These are phyloP conservation scores for Albophoma yamanashiensis DNA, from an alignment of 2,329 filamentous ascomycete genomes.

Conservation along the genomic window DNA sequence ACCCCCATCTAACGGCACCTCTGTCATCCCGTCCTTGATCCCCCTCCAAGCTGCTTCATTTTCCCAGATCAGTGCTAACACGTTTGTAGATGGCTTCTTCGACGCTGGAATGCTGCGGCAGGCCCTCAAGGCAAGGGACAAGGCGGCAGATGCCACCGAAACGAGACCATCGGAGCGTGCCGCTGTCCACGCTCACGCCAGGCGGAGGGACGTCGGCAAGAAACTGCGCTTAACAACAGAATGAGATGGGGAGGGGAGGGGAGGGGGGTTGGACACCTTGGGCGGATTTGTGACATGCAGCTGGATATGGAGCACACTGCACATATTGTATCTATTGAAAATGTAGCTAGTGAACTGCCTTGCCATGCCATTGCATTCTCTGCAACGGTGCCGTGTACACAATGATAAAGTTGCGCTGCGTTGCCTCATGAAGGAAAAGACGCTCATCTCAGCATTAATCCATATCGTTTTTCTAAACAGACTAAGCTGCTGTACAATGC, in stretches of 20 bases:
- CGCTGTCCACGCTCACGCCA: slow-evolving; percentile 35
- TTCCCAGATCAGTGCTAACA: slow-evolving; percentile 12
- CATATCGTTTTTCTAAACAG: too few relatives aligned
- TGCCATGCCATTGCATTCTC: not conserved
- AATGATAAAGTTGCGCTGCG: not conserved
- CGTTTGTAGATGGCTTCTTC: slow-evolving; percentile 79
- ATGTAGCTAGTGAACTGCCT: not conserved
- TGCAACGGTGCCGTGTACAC: not conserved
- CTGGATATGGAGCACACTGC: not conserved
- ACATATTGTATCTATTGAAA: not conserved
- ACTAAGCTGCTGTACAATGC: too few relatives aligned
- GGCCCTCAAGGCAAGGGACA: slow-evolving; percentile 64
- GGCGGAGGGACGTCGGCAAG: slow-evolving; percentile 61
- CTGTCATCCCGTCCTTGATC: not conserved
- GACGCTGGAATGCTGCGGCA: slow-evolving; percentile 91
- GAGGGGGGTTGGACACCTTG: not conserved
- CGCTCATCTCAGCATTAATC: not conserved
- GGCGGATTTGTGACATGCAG: not conserved
- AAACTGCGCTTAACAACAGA: slow-evolving; percentile 41
- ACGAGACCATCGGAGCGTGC: slow-evolving; percentile 48
- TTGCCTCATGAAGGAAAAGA: not conserved
- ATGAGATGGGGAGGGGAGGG: not conserved
- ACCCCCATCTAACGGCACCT: not conserved
- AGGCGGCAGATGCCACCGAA: slow-evolving; percentile 39
- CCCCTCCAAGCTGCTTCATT: not conserved